Evolutionary conservation across 352 stramenopile species (phyloP).

Genomic region (Globisporangium orthogonon): DNA sequence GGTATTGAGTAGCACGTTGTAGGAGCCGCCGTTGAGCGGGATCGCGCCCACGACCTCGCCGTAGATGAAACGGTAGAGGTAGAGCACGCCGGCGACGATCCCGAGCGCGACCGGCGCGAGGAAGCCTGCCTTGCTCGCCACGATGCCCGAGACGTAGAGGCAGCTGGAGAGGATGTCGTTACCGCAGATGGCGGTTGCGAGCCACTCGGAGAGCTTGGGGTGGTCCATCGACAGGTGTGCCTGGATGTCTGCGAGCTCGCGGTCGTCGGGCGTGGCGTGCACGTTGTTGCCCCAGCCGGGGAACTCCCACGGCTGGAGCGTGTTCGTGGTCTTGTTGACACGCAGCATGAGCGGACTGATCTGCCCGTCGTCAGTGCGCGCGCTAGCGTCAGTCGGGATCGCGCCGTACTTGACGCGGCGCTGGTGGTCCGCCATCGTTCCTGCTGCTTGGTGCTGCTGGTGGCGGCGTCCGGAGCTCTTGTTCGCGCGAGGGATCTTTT

Average conservation of each 20-base stretch:
- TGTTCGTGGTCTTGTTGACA: conserved; percentile 61
- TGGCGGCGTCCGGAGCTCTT: conserved; percentile 8
- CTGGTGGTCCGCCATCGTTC: conserved; percentile 38
- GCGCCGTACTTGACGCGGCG: conserved; percentile 44
- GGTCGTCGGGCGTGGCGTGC: conserved; percentile 47
- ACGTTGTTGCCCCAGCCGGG: conserved; percentile 73
- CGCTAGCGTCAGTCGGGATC: conserved; percentile 31
- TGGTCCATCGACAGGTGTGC: conserved; percentile 65
- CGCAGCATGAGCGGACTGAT: conserved; percentile 66
- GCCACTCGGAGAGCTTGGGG: conserved; percentile 88
- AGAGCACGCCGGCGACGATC: conserved; percentile 87
- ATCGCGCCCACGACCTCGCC: conserved; percentile 91
- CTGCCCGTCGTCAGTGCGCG: conserved; percentile 35
- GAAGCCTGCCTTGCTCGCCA: conserved; percentile 86
- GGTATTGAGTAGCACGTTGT: conserved; percentile 95
- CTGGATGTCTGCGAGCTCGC: conserved; percentile 70
- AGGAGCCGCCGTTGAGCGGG: conserved; percentile 93
- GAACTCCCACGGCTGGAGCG: conserved; percentile 83
- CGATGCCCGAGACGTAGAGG: conserved; percentile 85
- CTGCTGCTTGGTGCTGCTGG: conserved; percentile 26
- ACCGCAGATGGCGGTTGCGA: conserved; percentile 92
- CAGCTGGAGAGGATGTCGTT: conserved; percentile 95
- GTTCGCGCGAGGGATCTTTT: conserved; percentile 9
- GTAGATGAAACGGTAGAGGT: conserved; percentile 92
- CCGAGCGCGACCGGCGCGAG: conserved; percentile 87